Conservation (phyloP, 2,329 filamentous ascomycete genomes). For the Fusarium nygamai region DNA sequence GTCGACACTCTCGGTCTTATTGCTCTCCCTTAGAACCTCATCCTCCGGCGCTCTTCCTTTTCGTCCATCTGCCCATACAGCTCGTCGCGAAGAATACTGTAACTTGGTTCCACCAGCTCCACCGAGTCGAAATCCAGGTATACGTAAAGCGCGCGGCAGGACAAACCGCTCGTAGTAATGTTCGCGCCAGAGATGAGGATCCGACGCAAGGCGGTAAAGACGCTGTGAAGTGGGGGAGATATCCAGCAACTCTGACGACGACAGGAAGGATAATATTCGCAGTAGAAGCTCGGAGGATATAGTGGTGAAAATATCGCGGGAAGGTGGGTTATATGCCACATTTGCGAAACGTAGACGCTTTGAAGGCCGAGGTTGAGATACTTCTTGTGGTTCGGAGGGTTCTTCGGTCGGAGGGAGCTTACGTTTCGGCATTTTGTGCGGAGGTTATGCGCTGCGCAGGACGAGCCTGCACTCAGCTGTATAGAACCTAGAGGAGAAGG, state of each 20-base stretch:
- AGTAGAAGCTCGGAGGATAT: slow-evolving; percentile 90
- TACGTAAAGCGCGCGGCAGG: slow-evolving; percentile 78
- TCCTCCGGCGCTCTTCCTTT: slow-evolving; percentile 57
- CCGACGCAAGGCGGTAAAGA: slow-evolving; percentile 76
- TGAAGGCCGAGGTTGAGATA: slow-evolving; percentile 15
- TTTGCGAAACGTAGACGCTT: slow-evolving; percentile 39
- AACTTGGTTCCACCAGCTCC: slow-evolving; percentile 47
- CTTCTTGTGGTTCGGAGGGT: not conserved
- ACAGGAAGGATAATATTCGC: slow-evolving; percentile 82
- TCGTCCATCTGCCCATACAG: slow-evolving; percentile 58
- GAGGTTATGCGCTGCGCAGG: slow-evolving; percentile 14
- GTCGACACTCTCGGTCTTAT: slow-evolving; percentile 59
- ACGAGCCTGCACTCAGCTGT: slow-evolving; percentile 12
- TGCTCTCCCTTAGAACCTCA: not conserved
- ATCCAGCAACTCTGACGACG: slow-evolving; percentile 72
- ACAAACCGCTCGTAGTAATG: slow-evolving; percentile 91
- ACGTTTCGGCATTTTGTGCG: slow-evolving; percentile 41
- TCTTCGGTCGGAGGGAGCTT: slow-evolving; percentile 27
- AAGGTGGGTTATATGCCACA: slow-evolving; percentile 11
- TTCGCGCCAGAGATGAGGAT: slow-evolving; percentile 90
- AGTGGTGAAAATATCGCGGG: slow-evolving; percentile 70
- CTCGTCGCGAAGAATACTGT: slow-evolving; percentile 56
- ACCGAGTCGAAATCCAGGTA: slow-evolving; percentile 69
- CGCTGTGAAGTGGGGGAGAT: slow-evolving; percentile 76
- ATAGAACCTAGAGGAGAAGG: not conserved